These are phyloP conservation scores for Macrophomina phaseolina DNA, from an alignment of 2,329 filamentous ascomycete species.

Conservation along the genomic window DNA sequence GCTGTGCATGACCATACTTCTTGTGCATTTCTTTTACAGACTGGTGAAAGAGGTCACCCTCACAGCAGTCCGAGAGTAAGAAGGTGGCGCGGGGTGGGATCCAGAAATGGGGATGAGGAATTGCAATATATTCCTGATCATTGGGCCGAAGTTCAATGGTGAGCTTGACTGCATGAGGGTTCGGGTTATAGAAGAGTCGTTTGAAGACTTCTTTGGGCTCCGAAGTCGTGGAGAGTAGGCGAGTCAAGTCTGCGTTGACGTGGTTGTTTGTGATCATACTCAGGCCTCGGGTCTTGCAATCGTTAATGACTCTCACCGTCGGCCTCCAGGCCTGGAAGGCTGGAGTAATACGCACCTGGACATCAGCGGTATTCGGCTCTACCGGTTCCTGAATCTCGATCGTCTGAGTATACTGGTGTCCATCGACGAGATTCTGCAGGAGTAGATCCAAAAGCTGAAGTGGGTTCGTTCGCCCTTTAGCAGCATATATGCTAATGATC, in stretches of 20 bases:
- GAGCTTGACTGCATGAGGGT: too few relatives aligned
- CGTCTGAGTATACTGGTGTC: not conserved
- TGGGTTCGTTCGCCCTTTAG: not conserved
- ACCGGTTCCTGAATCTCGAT: not conserved
- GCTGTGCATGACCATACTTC: constrained; percentile 49
- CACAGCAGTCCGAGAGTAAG: constrained; percentile 46
- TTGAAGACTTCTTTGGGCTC: too few relatives aligned
- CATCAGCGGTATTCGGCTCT: not conserved
- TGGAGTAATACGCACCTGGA: too few relatives aligned
- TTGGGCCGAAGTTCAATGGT: too few relatives aligned
- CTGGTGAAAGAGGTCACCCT: constrained; percentile 40
- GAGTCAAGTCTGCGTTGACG: too few relatives aligned
- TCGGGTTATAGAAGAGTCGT: too few relatives aligned
- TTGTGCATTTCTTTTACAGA: constrained; percentile 45
- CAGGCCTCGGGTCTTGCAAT: too few relatives aligned
- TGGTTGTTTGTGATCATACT: too few relatives aligned
- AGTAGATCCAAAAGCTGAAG: not conserved
- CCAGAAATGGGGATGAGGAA: constrained; percentile 37
- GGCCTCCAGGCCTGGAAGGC: too few relatives aligned
- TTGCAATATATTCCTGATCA: too few relatives aligned
- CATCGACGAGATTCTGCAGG: not conserved
- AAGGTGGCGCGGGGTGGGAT: constrained; percentile 58
- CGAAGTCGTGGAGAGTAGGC: too few relatives aligned
- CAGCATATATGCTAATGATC: not conserved
- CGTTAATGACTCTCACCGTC: too few relatives aligned